Evolutionary conservation across 306 rosid species (phyloP), one percentile per base, ranked within the genome.

Genomic region (Castanea sativa): DNA sequence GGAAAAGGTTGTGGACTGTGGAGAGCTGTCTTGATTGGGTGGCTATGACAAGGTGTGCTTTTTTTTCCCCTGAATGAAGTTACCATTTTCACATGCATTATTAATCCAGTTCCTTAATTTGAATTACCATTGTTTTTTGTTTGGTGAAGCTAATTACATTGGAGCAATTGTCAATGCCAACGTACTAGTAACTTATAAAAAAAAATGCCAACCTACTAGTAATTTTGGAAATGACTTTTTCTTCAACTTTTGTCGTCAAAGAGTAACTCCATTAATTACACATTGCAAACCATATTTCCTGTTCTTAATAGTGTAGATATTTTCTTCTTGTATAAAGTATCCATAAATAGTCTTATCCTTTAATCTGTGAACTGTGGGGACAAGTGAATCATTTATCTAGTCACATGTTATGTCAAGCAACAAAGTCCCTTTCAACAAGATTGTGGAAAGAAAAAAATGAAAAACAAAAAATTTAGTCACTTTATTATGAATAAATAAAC

Each of bases 41-140:
- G 99, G 99, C 88, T 96, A 96, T 90, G 98, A 93, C 74, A 96
- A 93, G 99, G 99, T 96, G 85, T 83, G 80, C 16, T 1, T 20
- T 57, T n/a, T 19, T 45, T 32, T 4, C 33, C 16, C 41, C 35
- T 9, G 1, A 32, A 41, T 58, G 78, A 38, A 32, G 13, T 68
- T 65, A 65, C 35, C 35, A 32, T 32, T 32, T 32, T 32, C 25
- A 65, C 49, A 7, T 65, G 25, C 23, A 32, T 65, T 9, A 60
- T 65, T 65, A 6, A 45, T 65, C 30, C 11, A 64, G 12, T 64
- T 4, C 20, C 43, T 64, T 15, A 5, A 16, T 32, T 64, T 64
- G 3, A 20, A 59, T 64, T 15, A 19, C 20, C 70, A 9, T 29
- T 64, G 16, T 29, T 30, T 18, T 15, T 64, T 29, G 70, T 20